phyloP scores from a whole-genome alignment of 257 asterid genomes.

The Lycium ferocissimum region DNA sequence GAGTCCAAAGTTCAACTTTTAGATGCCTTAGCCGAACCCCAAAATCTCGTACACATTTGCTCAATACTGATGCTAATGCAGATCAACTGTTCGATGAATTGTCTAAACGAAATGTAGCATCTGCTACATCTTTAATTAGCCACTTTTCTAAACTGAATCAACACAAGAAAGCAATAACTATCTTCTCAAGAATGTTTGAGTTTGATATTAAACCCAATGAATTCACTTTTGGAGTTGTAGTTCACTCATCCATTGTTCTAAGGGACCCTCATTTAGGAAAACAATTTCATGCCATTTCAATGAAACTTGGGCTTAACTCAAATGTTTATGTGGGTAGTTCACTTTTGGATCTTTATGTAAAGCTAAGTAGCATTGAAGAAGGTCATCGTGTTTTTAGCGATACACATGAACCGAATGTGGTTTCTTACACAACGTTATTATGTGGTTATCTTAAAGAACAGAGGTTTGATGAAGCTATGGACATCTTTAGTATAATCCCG shows the following conservation, averaged over 20 bases:
- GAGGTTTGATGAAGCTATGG: constrained; percentile 62
- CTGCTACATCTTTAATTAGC: constrained; percentile 62
- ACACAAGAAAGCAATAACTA: constrained; percentile 56
- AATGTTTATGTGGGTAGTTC: constrained; percentile 81
- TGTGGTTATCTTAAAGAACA: constrained; percentile 63
- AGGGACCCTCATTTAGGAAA: constrained; percentile 62
- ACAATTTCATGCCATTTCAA: constrained; percentile 63
- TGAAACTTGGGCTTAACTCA: constrained; percentile 51
- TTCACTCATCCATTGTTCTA: constrained; percentile 59
- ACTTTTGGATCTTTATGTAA: constrained; percentile 66
- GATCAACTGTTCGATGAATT: constrained; percentile 61
- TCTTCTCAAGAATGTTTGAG: constrained; percentile 60
- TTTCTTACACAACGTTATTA: constrained; percentile 71
- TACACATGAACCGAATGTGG: constrained; percentile 68
- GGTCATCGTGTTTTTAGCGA: constrained; percentile 59
- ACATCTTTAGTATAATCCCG: constrained; percentile 54
- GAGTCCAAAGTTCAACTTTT: constrained; percentile 24
- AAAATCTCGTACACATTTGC: background rate
- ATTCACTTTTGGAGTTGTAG: constrained; percentile 69
- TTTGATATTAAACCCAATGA: constrained; percentile 61
- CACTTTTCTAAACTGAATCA: constrained; percentile 53
- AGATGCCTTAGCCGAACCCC: background rate
- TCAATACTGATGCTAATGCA: constrained; percentile 23
- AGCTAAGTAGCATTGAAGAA: constrained; percentile 51
- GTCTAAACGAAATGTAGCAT: constrained; percentile 57